Base-by-base conservation (phyloP, 1,284 basidiomycete species). In the Megacollybia platyphylla region DNA sequence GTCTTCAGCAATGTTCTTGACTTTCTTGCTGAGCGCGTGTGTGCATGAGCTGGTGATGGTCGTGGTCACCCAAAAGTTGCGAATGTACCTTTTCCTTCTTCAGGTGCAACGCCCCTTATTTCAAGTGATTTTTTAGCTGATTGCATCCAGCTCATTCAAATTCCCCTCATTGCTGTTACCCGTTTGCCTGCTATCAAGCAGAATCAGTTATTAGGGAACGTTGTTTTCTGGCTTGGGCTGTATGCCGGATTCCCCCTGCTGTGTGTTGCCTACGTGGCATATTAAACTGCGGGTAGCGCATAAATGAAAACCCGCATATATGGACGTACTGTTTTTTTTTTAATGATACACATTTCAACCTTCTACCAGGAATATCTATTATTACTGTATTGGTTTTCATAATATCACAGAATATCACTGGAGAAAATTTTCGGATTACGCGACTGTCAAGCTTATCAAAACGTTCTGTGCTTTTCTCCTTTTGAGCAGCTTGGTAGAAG, bases 1-100 rank as follows among this genome's bases (percentile, higher is more conserved):
- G 49, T 72, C 71, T 7, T 71, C 73, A 36, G 94, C 94, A 11
- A 91, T 94, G 71, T 79, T 94, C 54, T 49, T 92, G 40, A 98
- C 94, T 0, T 98, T 98, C 65, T 60, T 96, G 8, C 64, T 96
- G 35, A 90, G 86, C 44, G 92, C 92, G 1, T 71, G 77, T 42
- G 82, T 84, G 29, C 94, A 97, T 56, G 94, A 97, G 60, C 70
- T 98, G 39, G 92, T 98, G 46, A 98, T 98, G 94, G 82, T 84
- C 1, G 76, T 94, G 43, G 91, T 93, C n/a, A 88, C 87, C 28
- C 79, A 87, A 59, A 97, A 97, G 68, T 73, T 96, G 44, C 59
- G 58, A 53, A 73, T 88, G 64, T 90, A 90, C 56, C 65, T 89
- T 15, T 87, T 88, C 58, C 57, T 68, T 5, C 55, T 86, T 49